Conservation (phyloP, 2,329 filamentous ascomycete species). For the Pseudogymnoascus sp. region DNA sequence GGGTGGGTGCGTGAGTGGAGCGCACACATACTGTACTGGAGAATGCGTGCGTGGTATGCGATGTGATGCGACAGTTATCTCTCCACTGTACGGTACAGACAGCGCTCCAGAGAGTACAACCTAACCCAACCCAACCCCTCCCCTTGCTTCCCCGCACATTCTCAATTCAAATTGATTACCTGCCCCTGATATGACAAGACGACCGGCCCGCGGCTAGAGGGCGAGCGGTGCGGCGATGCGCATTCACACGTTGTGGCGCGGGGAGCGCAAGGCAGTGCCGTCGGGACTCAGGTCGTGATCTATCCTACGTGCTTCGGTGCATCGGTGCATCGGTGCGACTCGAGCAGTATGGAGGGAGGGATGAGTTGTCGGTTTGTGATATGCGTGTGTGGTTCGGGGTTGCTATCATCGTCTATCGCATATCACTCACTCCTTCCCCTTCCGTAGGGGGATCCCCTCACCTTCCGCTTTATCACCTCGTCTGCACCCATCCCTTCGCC, state of each 20-base stretch:
- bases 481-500: not conserved
- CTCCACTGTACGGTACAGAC: no score
- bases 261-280: not conserved
- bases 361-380: not conserved
- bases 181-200: not conserved
- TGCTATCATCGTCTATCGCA: not conserved
- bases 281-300: not conserved
- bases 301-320: not conserved
- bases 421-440: no score
- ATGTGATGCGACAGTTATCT: no score
- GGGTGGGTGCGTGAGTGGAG: not conserved
- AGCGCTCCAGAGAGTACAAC: no score
- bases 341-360: not conserved
- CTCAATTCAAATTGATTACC: not conserved
- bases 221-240: not conserved
- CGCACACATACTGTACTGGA: not conserved
- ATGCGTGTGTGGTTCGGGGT: not conserved
- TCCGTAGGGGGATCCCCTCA: no score
- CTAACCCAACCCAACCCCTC: not conserved
- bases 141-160: not conserved
- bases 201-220: not conserved
- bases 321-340: not conserved
- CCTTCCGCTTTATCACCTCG: not conserved
- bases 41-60: no score
- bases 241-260: not conserved